A percentile compares a stretch with the other conserved stretches of the same genome.
Evolutionary conservation across 805 yeast species (phyloP).

Genomic region (Zygoascus bituminiphila): DNA sequence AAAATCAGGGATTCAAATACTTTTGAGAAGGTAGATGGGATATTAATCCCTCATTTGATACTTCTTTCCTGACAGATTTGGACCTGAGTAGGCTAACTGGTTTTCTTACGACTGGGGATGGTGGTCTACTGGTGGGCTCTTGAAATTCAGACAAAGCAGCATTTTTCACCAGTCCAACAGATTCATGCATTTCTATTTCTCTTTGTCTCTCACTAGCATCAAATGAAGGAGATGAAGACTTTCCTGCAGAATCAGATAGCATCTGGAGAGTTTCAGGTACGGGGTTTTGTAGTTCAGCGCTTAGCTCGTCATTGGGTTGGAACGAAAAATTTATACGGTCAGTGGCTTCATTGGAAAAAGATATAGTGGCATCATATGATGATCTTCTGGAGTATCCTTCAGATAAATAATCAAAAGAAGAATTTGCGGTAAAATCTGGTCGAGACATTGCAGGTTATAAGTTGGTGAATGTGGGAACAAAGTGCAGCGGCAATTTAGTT

Average conservation of each 20-base stretch:
- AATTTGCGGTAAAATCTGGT: neutral
- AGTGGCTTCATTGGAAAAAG: neutral
- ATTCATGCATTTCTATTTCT: too few relatives aligned
- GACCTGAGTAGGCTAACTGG: neutral
- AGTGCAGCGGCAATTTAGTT: neutral
- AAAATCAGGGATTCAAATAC: neutral
- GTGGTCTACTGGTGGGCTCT: too few relatives aligned
- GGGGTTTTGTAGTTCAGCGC: neutral
- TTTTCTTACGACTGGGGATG: neutral
- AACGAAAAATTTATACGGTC: neutral
- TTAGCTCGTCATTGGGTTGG: neutral
- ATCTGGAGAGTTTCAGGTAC: neutral
- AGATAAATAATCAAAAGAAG: neutral
- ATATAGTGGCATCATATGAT: neutral
- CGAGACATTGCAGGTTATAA: neutral
- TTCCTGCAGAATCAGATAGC: neutral
- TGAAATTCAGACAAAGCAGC: too few relatives aligned
- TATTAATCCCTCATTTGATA: neutral
- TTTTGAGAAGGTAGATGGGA: slow-evolving; percentile 1
- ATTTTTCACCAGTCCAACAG: too few relatives aligned
- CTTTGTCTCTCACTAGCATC: neutral
- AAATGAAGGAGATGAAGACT: neutral
- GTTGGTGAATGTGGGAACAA: neutral
- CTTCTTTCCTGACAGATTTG: neutral
- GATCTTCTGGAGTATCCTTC: neutral